A percentile compares a stretch with the other conserved stretches of the same genome.
Conservation (phyloP, 441 rosid species). For the Jatropha multifida region DNA sequence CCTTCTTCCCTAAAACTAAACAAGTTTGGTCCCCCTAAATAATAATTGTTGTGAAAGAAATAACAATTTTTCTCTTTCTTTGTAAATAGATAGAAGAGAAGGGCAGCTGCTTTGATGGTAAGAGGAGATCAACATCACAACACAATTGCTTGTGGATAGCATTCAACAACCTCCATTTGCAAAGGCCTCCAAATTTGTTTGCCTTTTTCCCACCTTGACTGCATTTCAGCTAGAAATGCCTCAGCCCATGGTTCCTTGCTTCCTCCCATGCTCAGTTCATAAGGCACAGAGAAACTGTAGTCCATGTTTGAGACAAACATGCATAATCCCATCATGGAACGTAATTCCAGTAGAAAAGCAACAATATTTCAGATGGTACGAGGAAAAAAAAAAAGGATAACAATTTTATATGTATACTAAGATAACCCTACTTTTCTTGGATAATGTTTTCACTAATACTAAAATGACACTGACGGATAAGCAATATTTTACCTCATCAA, state of each 20-base stretch:
- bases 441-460: not conserved
- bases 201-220: slow-evolving; percentile 57
- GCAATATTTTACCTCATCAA: slow-evolving; percentile 55
- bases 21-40: not conserved
- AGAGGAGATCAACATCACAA: slow-evolving; percentile 29
- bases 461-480: not conserved
- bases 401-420: not conserved
- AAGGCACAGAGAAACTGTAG: slow-evolving; percentile 86
- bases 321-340: not conserved
- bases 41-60: not conserved
- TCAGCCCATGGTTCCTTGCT: slow-evolving; percentile 77
- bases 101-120: not conserved
- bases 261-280: slow-evolving; percentile 84
- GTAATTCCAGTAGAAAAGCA: not conserved
- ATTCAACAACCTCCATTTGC: slow-evolving; percentile 74
- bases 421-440: not conserved
- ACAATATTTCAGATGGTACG: not conserved
- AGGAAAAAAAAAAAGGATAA: not conserved
- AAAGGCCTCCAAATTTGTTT: slow-evolving; percentile 64
- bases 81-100: not conserved
- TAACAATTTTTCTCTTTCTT: not conserved
- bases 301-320: slow-evolving; percentile 9
- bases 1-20: not conserved
- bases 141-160: slow-evolving; percentile 85
- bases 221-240: slow-evolving; percentile 52